These are phyloP conservation scores for Fusarium hostae DNA, from an alignment of 2,329 filamentous ascomycete genomes.

Conservation along the genomic window DNA sequence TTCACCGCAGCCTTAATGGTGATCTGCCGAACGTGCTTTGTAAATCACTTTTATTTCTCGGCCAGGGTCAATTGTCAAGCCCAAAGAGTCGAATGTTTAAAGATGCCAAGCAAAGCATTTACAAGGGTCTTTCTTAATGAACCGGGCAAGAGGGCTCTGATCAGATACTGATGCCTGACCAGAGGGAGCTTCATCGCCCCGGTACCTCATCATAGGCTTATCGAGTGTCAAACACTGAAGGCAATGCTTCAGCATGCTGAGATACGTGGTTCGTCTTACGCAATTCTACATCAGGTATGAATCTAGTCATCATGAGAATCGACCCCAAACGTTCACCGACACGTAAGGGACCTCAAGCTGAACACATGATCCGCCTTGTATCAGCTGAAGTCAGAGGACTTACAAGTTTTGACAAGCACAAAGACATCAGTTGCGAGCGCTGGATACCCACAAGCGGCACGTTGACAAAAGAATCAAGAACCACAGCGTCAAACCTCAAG, in stretches of 20 bases:
- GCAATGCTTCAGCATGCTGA: not conserved
- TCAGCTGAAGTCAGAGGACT: conserved; percentile 1
- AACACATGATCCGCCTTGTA: not conserved
- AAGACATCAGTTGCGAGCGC: not conserved
- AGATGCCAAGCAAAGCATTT: conserved; percentile 17
- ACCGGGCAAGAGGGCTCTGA: not conserved
- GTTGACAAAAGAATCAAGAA: not conserved
- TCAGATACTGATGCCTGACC: conserved; percentile 9
- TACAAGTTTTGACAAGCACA: not conserved
- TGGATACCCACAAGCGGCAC: not conserved
- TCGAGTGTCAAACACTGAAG: not conserved
- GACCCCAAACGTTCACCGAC: not conserved
- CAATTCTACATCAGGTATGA: not conserved
- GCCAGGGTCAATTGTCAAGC: conserved; percentile 10
- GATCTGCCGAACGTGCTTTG: conserved; percentile 32
- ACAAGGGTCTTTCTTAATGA: not conserved
- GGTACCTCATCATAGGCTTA: not conserved
- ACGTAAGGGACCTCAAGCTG: not conserved
- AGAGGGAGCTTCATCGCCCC: conserved; percentile 1
- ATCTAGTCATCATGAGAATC: not conserved
- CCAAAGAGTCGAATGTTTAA: not conserved
- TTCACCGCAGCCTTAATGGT: conserved; percentile 35
- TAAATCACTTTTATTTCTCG: conserved; percentile 20
- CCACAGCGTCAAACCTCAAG: not conserved
- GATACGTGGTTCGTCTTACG: not conserved